Conservation (phyloP, 192 early-diverging fungal species). For the Coemansia sp. region DNA sequence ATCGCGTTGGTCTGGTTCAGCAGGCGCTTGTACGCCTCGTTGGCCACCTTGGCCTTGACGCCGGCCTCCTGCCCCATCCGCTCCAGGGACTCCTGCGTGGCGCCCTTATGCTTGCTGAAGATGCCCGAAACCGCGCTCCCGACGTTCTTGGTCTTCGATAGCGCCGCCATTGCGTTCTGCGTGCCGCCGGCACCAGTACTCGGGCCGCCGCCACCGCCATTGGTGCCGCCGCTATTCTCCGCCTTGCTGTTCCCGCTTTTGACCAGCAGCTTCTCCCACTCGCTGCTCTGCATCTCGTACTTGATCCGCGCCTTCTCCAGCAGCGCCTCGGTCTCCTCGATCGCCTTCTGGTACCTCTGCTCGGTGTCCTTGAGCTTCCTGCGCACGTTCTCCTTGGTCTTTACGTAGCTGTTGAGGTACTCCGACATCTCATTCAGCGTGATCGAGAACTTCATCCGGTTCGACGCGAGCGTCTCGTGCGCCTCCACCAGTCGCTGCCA, state of each 20-base stretch:
- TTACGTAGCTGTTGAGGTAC: conserved; percentile 62
- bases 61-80: conserved; percentile 86
- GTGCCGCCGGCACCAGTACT: not conserved
- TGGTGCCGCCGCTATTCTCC: conserved; percentile 4
- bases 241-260: conserved; percentile 27
- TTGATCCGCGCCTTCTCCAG: conserved; percentile 85
- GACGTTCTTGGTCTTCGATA: conserved; percentile 43
- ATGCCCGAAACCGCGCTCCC: conserved; percentile 48
- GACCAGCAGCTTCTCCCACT: conserved; percentile 81
- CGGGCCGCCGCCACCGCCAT: not conserved
- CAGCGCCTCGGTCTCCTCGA: conserved; percentile 73
- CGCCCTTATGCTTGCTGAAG: conserved; percentile 52
- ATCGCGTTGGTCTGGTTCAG: conserved; percentile 73
- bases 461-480: conserved; percentile 82
- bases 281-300: conserved; percentile 78
- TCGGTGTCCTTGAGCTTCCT: conserved; percentile 79
- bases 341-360: conserved; percentile 68
- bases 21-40: conserved; percentile 82
- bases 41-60: conserved; percentile 74
- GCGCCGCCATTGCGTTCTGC: conserved; percentile 1
- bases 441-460: conserved; percentile 73
- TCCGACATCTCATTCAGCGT: conserved; percentile 77
- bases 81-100: conserved; percentile 62
- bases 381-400: conserved; percentile 47
- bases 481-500: conserved; percentile 77